These are phyloP conservation scores for Drechmeria coniospora DNA, from an alignment of 2,329 filamentous ascomycete genomes.

Conservation along the genomic window DNA sequence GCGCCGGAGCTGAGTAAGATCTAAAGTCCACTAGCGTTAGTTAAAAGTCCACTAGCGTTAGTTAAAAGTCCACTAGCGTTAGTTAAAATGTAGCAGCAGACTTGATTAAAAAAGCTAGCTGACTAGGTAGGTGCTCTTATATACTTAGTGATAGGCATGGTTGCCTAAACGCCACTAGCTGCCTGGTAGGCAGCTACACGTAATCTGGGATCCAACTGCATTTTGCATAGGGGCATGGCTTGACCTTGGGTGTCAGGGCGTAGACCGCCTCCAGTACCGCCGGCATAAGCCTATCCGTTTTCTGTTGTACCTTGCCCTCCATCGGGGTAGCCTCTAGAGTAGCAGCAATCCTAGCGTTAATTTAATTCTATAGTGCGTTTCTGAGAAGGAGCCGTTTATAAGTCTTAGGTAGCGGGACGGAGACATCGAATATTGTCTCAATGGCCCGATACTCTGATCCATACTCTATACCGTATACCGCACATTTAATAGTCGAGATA, in stretches of 20 bases:
- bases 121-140: too few species aligned
- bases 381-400: conserved; percentile 2
- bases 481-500: conserved; percentile 5
- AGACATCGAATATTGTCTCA: conserved; percentile 2
- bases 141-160: too few species aligned
- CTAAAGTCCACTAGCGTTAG: conserved; percentile 13
- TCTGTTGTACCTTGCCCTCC: conserved; percentile 3
- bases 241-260: conserved; percentile 10
- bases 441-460: conserved; percentile 7
- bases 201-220: too few species aligned
- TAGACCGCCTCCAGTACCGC: conserved; percentile 2
- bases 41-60: too few species aligned
- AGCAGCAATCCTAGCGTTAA: conserved; percentile 3
- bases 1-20: conserved; percentile 12
- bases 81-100: too few species aligned
- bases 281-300: conserved; percentile 3
- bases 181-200: too few species aligned
- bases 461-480: conserved; percentile 7
- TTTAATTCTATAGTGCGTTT: conserved; percentile 4
- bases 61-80: too few species aligned
- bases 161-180: too few species aligned
- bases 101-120: too few species aligned
- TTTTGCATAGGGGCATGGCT: conserved; percentile 13
- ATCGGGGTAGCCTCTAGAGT: conserved; percentile 1
- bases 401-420: conserved; percentile 1